Evolutionary conservation across 31 red algal genomes (phyloP), one percentile per base, ranked within the genome.

Genomic region (Porphyra umbilicalis): DNA sequence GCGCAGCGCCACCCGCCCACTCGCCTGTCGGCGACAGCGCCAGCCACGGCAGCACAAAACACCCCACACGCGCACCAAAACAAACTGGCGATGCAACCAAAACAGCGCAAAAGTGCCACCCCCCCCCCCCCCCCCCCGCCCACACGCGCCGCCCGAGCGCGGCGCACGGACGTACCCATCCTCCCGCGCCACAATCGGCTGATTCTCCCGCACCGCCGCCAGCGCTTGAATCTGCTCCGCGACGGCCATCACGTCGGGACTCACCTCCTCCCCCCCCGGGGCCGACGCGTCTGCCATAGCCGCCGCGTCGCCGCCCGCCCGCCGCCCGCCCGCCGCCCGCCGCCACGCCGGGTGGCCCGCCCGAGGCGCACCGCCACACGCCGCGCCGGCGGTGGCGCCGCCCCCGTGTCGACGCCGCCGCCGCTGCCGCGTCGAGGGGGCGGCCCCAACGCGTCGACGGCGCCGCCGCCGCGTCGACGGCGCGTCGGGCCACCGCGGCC

Each of bases 101-200:
- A n/a, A n/a, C n/a, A n/a, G n/a, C n/a, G n/a, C 57, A 39, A 6
- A 39, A 39, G 9, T 1, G 4, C 57, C 2, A 29, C 13, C 57
- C 57, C 57, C 7, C 18, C 20, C 57, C 57, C 57, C 2, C 57
- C 25, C 20, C 57, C 57, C 57, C 57, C 57, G 25, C 57, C 57
- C 57, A 71, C 57, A 18, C 57, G 25, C n/a, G n/a, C n/a, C n/a
- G n/a, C n/a, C n/a, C n/a, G 20, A 2, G 13, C 13, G 18, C 57
- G 30, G 30, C 7, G 8, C 25, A 71, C 7, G 16, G 2, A 35
- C 83, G 35, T 38, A 85, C 83, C 93, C 93, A 32, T 95, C 93
- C 80, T 95, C 93, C 6, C 93, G 75, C 25, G 93, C 93, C 75
- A 95, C 90, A 36, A 95, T 95, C 80, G 93, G 93, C 84, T 95